Evolutionary conservation across 2,329 filamentous ascomycete genomes (phyloP), one percentile per base, ranked within the genome.

Genomic region (Pseudonectria buxi): DNA sequence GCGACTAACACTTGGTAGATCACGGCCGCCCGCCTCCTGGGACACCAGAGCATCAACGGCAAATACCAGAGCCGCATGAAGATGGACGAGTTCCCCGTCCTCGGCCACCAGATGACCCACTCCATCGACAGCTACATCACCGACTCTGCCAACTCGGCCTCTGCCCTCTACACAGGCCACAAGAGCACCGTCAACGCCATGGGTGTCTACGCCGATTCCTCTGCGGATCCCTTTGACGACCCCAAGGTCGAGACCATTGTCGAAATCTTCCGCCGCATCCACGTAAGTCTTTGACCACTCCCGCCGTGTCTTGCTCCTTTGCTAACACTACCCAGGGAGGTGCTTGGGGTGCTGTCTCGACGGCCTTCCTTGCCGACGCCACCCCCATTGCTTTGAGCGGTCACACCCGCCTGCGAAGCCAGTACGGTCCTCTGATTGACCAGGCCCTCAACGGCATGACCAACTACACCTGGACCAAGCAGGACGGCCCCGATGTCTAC

Each of bases 51-150:
- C 47, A 73, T 90, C 69, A 92, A 94, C 54, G 86, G 86, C 49
- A 85, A 83, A 59, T 94, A 90, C 60, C 80, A 86, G 67, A 78
- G 74, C 38, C 73, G 70, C 37, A 74, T 94, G 72, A 72, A 78
- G 54, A 70, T 94, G 68, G 86, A 94, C 65, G 73, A 87, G 54
- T 92, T 92, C 63, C 86, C 86, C 3, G 75, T 89, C n/a, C 57
- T 90, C 10, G 86, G 86, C 14, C 86, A 94, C 59, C 86, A 90
- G 63, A 90, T 92, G 81, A 89, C 86, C 10, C 85, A 90, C 62
- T 89, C 84, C 2, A 77, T 92, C 54, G 85, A 90, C 64, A 79
- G 71, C 32, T 90, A 85, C 69, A 90, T 92, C 56, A 92, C 86
- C 26, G 86, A 92, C 59, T 86, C 81, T 41, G 86, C 86, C 62